phyloP scores from a whole-genome alignment of 106 monocot species.

The Phalaenopsis aphrodite region DNA sequence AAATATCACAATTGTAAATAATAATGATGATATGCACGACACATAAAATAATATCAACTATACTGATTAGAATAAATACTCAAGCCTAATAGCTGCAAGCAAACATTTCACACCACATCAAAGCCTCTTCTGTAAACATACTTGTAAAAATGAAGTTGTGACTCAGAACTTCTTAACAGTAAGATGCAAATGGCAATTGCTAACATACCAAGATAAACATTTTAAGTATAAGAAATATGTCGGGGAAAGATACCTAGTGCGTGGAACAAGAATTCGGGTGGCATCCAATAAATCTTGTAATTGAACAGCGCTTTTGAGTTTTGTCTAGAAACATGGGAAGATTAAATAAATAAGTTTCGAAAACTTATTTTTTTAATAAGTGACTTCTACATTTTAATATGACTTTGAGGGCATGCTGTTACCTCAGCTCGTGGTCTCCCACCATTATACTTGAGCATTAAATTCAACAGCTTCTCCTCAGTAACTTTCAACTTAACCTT shows the following conservation, averaged over 20 bases:
- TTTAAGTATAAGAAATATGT: neutral
- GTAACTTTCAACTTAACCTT: slow-evolving; percentile 98
- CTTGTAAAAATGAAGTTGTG: neutral
- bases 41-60: neutral
- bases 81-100: neutral
- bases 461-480: slow-evolving; percentile 92
- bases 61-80: neutral
- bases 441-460: slow-evolving; percentile 97
- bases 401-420: neutral
- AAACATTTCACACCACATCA: neutral
- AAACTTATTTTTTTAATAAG: neutral
- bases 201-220: neutral
- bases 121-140: neutral
- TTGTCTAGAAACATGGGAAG: slow-evolving; percentile 53
- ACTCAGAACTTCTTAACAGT: neutral
- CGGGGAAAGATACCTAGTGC: slow-evolving; percentile 45
- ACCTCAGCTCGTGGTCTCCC: slow-evolving; percentile 90
- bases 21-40: neutral
- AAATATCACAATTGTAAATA: neutral
- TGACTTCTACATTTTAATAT: neutral
- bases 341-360: neutral
- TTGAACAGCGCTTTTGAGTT: slow-evolving; percentile 99
- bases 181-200: neutral
- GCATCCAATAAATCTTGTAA: slow-evolving; percentile 97
- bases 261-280: slow-evolving; percentile 84